Evolutionary conservation across 257 asterid species (phyloP), one percentile per base, ranked within the genome.

Genomic region (Solanum peruvianum): DNA sequence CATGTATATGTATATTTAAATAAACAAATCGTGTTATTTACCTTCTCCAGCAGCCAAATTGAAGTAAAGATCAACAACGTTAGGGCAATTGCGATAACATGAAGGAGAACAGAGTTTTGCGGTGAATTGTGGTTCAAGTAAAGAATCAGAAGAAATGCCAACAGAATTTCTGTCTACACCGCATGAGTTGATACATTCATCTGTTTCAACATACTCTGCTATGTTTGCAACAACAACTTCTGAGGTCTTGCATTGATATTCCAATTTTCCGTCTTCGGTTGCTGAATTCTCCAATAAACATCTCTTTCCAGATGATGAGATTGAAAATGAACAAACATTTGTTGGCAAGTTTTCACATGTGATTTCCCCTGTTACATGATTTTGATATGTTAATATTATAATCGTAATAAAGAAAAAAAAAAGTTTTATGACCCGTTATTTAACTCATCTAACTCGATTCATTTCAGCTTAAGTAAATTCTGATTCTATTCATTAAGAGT

Each of bases 31-130:
- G 3, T 39, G 25, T 77, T 11, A 12, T 44, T 37, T 87, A 89
- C 91, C 91, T 84, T 89, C 90, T 44, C 88, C 91, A 13, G 91
- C 90, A 25, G 91, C 91, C 10, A 89, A 84, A 18, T 86, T 86
- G 88, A 88, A 89, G 77, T 85, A 89, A n/a, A 87, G 90, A 42
- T 89, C 91, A 29, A 89, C 86, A 85, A 89, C 49, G 42, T 89
- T 89, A 18, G 86, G 88, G 29, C 91, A 89, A 16, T 87, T 89
- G 33, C 86, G 66, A 49, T 86, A 86, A 52, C 91, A 89, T 37
- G 91, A 23, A 39, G 90, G 88, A 3, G 86, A 71, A 85, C 91
- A 87, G 52, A 87, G 87, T 60, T 52, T 86, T 84, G 87, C 56
- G 20, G 87, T 56, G 70, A 88, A 72, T 25, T 73, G 66, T 15